Conservation (phyloP, 2,329 filamentous ascomycete genomes). For the Cladosporium sphaerospermum region DNA sequence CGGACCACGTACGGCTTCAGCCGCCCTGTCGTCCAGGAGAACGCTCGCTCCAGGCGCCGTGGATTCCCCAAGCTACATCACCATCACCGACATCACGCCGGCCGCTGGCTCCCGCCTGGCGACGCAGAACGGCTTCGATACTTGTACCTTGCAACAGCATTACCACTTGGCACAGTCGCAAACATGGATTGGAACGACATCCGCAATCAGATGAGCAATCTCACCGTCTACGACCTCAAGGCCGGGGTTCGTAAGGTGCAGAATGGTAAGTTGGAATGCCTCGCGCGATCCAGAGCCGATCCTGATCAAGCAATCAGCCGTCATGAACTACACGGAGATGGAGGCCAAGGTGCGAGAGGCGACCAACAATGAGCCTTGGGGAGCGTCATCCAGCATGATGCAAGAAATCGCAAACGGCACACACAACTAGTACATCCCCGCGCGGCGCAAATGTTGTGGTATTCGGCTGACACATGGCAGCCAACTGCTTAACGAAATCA, state of each 20-base stretch:
- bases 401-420: slow-evolving; percentile 98
- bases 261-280: slow-evolving; percentile 65
- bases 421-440: slow-evolving; percentile 74
- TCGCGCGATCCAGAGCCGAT: not conserved
- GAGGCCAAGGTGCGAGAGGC: slow-evolving; percentile 84
- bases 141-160: too few relatives aligned
- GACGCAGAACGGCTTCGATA: not conserved
- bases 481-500: slow-evolving; percentile 96
- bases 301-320: slow-evolving; percentile 51
- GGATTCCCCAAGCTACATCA: not conserved
- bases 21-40: not conserved
- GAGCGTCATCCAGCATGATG: slow-evolving; percentile 75
- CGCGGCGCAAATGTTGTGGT: slow-evolving; percentile 28
- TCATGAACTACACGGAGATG: slow-evolving; percentile 98
- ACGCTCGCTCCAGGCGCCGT: not conserved
- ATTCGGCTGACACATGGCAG: slow-evolving; percentile 44
- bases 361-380: slow-evolving; percentile 99
- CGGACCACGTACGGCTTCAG: not conserved
- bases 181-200: slow-evolving; percentile 78
- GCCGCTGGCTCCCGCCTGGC: slow-evolving; percentile 1
- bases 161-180: slow-evolving; percentile 2
- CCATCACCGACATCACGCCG: slow-evolving; percentile 5
- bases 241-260: slow-evolving; percentile 91
- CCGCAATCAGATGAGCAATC: slow-evolving; percentile 80
- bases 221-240: slow-evolving; percentile 93